Conservation (phyloP, 495 filamentous ascomycete species). For the Hyphodiscus hymeniophilus region DNA sequence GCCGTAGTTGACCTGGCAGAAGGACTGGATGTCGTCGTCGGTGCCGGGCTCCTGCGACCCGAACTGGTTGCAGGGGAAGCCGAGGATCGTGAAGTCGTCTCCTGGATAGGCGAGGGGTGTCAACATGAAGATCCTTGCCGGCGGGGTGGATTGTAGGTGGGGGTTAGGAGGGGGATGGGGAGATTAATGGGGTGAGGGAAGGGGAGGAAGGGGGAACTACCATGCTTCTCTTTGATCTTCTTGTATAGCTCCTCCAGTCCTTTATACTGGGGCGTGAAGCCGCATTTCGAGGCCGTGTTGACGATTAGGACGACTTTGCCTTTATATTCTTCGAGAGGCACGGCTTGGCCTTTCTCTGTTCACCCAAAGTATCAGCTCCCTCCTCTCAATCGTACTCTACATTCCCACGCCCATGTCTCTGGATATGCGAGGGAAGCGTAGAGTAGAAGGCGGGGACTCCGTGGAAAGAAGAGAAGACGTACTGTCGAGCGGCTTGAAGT, state of each 20-base stretch:
- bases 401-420: too few species aligned
- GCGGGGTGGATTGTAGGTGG: neutral
- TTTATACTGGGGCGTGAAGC: conserved; percentile 94
- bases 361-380: conserved; percentile 1
- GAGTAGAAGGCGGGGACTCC: too few species aligned
- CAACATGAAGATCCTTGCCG: too few species aligned
- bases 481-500: conserved; percentile 83
- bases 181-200: neutral
- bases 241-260: conserved; percentile 90
- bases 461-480: conserved; percentile 29
- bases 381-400: neutral
- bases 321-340: conserved; percentile 57
- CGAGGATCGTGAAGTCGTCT: conserved; percentile 75
- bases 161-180: neutral
- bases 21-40: conserved; percentile 84
- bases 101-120: neutral
- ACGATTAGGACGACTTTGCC: conserved; percentile 93
- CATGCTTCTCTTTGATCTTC: conserved; percentile 41
- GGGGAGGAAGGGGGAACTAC: neutral
- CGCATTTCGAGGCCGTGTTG: conserved; percentile 99
- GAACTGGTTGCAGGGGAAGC: conserved; percentile 99
- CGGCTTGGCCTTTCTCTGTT: conserved; percentile 67
- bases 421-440: too few species aligned
- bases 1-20: conserved; percentile 94
- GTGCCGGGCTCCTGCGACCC: conserved; percentile 77